Evolutionary conservation across 768 basidiomycete species (phyloP), one percentile per base, ranked within the genome.

Genomic region (Suillus occidentalis): DNA sequence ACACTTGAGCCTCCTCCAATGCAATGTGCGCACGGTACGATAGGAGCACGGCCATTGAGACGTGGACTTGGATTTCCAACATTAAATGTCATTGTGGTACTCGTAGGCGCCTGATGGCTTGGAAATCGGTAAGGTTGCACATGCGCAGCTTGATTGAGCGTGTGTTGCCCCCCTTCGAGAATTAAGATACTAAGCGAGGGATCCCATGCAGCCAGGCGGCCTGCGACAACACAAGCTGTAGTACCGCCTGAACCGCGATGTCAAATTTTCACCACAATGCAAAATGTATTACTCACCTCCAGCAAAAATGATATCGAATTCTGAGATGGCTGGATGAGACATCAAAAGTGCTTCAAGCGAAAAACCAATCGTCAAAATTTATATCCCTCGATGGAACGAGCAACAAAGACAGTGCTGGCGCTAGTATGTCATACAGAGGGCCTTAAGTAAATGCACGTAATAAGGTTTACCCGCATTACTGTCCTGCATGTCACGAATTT

Each of bases 171-270:
- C 6, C 65, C 65, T 62, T 76, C 74, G 18, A 76, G 65, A 31
- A 76, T 20, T 9, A 75, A 66, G 42, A 77, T 73, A 45, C 64
- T 72, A 39, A 75, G 72, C 9, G 65, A 63, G 6, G 76, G 75
- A 40, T 75, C 68, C 5, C 69, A 71, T 0, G 65, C 60, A 16
- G 69, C 68, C 10, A 77, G 65, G 20, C 76, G 71, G 2, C 72
- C 72, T 39, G 76, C 76, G 2, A 67, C 65, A 12, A 77, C 67
- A 50, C 72, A 72, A 10, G 72, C 76, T 5, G 72, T 66, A 18
- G 72, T 69, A 31, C 75, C 76, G 0, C 70, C 71, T 72, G 37
- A 18, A 60, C n/a, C 39, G 14, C 2, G 28, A 52, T 28, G 20
- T 18, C 13, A 36, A 37, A 10, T 3, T n/a, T 7, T 20, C 10